phyloP scores from a whole-genome alignment of 768 basidiomycete genomes.

The Tulasnella sp. region DNA sequence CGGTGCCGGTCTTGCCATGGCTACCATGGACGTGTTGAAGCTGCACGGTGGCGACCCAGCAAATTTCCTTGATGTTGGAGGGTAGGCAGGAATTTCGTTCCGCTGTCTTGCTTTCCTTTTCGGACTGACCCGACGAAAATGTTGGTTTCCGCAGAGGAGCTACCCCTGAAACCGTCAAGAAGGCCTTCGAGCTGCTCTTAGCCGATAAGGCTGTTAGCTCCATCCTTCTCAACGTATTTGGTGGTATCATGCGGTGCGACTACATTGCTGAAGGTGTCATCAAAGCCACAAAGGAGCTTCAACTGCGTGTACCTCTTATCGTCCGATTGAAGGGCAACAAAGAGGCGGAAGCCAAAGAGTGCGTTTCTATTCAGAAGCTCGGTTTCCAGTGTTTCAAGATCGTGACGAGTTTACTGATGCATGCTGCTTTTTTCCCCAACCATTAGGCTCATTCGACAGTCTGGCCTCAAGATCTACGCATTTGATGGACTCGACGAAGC shows the following conservation, averaged over 20 bases:
- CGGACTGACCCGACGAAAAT: neutral
- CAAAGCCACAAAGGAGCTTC: constrained; percentile 90
- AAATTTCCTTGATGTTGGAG: constrained; percentile 98
- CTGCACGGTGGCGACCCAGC: constrained; percentile 95
- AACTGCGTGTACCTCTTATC: constrained; percentile 78
- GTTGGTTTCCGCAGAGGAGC: constrained; percentile 60
- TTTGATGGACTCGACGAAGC: constrained; percentile 93
- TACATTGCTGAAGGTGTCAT: constrained; percentile 98
- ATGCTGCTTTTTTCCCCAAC: constrained; percentile 25
- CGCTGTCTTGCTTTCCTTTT: neutral
- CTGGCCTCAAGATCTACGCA: constrained; percentile 87
- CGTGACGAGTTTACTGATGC: constrained; percentile 24
- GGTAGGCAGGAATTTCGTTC: constrained; percentile 45
- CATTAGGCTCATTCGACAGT: constrained; percentile 83
- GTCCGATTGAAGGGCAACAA: constrained; percentile 97
- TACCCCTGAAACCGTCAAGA: constrained; percentile 99
- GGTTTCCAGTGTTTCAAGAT: constrained; percentile 21
- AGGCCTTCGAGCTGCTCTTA: constrained; percentile 94
- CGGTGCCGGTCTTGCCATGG: constrained; percentile 98
- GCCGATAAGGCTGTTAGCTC: constrained; percentile 90
- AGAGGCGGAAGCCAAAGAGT: constrained; percentile 93
- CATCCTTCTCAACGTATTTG: constrained; percentile 98
- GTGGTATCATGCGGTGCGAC: constrained; percentile 99
- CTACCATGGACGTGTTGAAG: constrained; percentile 98
- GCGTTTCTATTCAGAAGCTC: constrained; percentile 37